Conservation (phyloP, 1,139 yeast genomes). For the Hyphopichia buzzinii region DNA sequence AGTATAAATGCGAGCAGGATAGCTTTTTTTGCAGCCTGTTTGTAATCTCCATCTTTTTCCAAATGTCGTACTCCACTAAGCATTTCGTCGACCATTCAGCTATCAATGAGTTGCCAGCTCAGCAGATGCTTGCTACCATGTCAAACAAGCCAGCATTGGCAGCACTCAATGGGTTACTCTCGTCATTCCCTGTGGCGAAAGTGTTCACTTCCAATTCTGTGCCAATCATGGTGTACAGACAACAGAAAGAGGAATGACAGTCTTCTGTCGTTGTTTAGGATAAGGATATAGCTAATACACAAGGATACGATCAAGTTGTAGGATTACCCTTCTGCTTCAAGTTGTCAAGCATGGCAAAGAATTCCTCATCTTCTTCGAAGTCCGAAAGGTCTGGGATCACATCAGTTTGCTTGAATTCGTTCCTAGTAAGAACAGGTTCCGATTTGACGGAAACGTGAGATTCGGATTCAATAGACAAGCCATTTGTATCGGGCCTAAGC, state of each 20-base stretch:
- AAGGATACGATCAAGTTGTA: conserved; percentile 2
- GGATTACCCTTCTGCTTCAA: conserved; percentile 2
- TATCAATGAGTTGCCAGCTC: conserved; percentile 39
- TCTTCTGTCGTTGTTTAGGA: not conserved
- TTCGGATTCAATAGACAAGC: not conserved
- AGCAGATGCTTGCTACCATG: conserved; percentile 41
- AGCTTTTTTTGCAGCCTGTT: not conserved
- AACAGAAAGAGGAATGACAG: conserved; percentile 14
- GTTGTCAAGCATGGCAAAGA: conserved; percentile 13
- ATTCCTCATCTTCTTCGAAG: conserved; percentile 24
- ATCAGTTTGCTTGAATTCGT: conserved; percentile 8
- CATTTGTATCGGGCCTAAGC: not conserved
- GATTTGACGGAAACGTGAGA: not conserved
- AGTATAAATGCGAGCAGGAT: too few relatives aligned
- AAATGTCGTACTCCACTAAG: conserved; percentile 1
- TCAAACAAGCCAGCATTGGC: conserved; percentile 57
- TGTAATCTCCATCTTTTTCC: not conserved
- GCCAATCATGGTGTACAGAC: conserved; percentile 46
- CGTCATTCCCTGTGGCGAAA: conserved; percentile 59
- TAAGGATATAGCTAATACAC: conserved; percentile 1
- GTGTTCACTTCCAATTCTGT: conserved; percentile 58
- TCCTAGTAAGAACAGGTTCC: not conserved
- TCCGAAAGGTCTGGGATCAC: conserved; percentile 25
- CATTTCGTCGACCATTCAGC: conserved; percentile 1
- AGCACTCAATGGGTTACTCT: conserved; percentile 56